Conservation (phyloP, 169 alveolate species). For the Babesia caballi region DNA sequence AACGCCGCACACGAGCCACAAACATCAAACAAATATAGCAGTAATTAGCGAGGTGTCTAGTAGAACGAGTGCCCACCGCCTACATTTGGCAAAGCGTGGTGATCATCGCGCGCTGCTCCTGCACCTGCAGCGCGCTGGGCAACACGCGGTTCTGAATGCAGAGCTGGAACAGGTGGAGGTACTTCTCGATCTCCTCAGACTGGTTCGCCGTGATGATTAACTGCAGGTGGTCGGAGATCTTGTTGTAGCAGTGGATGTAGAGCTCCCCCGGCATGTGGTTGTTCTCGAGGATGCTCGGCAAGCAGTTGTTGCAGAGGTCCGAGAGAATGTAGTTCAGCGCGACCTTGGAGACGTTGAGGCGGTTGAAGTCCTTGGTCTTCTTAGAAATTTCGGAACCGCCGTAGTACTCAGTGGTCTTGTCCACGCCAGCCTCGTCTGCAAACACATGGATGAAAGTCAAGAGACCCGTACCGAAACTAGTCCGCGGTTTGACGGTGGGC, state of each 20-base stretch:
- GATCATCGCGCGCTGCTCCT: slow-evolving; percentile 72
- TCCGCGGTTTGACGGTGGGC: slow-evolving; percentile 7
- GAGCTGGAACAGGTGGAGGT: slow-evolving; percentile 62
- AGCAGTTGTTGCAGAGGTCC: slow-evolving; percentile 69
- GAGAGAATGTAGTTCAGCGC: slow-evolving; percentile 66
- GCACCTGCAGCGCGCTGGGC: slow-evolving; percentile 69
- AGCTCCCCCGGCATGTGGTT: slow-evolving; percentile 73
- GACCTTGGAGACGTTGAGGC: slow-evolving; percentile 68
- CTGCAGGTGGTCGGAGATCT: slow-evolving; percentile 67
- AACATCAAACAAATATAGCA: slow-evolving; percentile 6
- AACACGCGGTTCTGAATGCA: slow-evolving; percentile 67
- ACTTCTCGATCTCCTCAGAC: slow-evolving; percentile 66
- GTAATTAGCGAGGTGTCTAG: no score
- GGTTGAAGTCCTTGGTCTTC: slow-evolving; percentile 67
- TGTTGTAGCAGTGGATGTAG: slow-evolving; percentile 69
- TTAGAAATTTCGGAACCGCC: slow-evolving; percentile 49
- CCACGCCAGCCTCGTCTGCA: slow-evolving; percentile 21
- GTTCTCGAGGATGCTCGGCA: slow-evolving; percentile 65
- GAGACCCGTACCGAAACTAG: slow-evolving; percentile 15
- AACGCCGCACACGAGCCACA: slow-evolving; percentile 13
- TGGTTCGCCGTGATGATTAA: slow-evolving; percentile 69
- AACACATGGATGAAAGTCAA: background rate
- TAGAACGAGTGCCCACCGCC: no score
- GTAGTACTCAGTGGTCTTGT: slow-evolving; percentile 51
- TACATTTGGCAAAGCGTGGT: slow-evolving; percentile 69